Base-by-base conservation (phyloP, 2,329 filamentous ascomycete genomes). In the Magnaporthiopsis poae region DNA sequence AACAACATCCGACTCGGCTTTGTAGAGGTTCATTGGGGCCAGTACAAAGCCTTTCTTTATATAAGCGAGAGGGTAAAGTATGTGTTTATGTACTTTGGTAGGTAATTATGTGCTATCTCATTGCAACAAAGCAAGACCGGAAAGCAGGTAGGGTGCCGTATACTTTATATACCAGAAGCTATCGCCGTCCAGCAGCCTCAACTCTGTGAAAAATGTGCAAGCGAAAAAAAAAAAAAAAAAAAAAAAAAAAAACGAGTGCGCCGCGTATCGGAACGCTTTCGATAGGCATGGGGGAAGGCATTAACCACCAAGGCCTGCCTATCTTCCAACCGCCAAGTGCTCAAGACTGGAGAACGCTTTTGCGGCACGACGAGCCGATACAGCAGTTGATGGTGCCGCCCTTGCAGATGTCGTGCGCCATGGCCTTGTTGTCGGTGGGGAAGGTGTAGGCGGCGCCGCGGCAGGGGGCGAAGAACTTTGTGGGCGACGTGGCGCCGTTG, bases 401-500 rank as follows among this genome's bases (percentile, higher is more conserved):
- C 39, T 60, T 56, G 63, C 39, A 56, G 25, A 59, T 39, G 29
- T 59, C 63, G 29, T 64, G 39, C 15, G 33, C 27, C 36, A 31
- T 64, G 63, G 63, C 63, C 13, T n/a, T 46, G 63, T 60, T 39
- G 25, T 64, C 63, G 11, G 29, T 1, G 25, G 46, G 39, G 33
- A 29, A 64, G 11, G 63, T 64, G 46, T 64, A 64, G 18, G 63
- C 39, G 25, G 27, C 27, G 39, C 33, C 15, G 46, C 56, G n/a
- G 27, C 63, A 64, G 11, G 63, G 39, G 12, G 52, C 56, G 63
- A 64, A 64, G 63, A 64, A 64, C 29, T 31, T 33, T 4, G 39
- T 31, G 8, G 11, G 27, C 13, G 3, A 7, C 46, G 5, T 56
- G 46, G 46, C 46, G 46, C 46, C 46, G 46, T 52, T 64, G 52